Percentiles rank a stretch among this genome's conserved stretches.
These are phyloP conservation scores for Magnolia sinica DNA, from an alignment of 164 flowering plant genomes.

Conservation along the genomic window DNA sequence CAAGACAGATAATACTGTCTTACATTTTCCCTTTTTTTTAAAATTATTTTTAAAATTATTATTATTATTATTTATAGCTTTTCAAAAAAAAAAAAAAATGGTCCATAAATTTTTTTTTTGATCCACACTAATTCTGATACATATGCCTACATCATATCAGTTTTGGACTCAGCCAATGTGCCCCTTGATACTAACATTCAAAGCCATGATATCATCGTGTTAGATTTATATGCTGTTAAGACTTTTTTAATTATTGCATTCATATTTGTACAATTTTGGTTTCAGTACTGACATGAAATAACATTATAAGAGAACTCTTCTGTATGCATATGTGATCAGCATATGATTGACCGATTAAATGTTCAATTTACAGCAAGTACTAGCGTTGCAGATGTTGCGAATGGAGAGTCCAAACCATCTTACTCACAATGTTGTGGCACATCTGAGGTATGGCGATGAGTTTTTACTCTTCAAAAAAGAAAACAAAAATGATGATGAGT, in stretches of 20 bases:
- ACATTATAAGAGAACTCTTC: not conserved
- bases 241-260: not conserved
- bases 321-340: not conserved
- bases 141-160: too few species aligned
- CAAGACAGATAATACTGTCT: too few species aligned
- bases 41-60: too few species aligned
- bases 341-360: constrained; percentile 11
- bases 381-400: constrained; percentile 28
- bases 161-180: not conserved
- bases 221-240: not conserved
- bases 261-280: not conserved
- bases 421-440: constrained; percentile 25
- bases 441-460: constrained; percentile 49
- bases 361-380: constrained; percentile 40
- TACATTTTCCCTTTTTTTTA: too few species aligned
- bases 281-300: not conserved
- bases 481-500: not conserved
- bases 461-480: not conserved
- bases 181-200: not conserved
- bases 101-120: not conserved
- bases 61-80: too few species aligned
- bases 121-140: not conserved
- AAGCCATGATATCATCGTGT: not conserved
- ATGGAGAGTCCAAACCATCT: constrained; percentile 37
- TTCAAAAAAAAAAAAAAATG: not conserved